Percentiles rank a stretch among this genome's conserved stretches.
Conservation (phyloP, 352 stramenopile species). For the Phytophthora podocarpi region DNA sequence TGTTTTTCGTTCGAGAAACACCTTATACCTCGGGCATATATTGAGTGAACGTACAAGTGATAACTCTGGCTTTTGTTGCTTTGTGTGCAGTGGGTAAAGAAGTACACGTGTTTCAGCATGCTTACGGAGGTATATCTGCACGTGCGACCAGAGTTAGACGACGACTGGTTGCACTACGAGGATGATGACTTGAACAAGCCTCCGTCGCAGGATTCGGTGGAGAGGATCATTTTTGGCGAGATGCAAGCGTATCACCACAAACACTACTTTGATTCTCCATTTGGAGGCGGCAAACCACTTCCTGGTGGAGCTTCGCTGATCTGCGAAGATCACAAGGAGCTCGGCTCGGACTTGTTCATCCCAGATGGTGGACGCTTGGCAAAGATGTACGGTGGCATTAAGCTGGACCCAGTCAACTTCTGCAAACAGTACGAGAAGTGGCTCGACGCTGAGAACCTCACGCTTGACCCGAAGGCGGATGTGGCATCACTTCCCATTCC, state of each 20-base stretch:
- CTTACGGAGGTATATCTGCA: constrained; percentile 82
- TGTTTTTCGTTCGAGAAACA: constrained; percentile 2
- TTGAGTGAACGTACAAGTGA: neutral
- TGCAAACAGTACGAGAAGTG: constrained; percentile 89
- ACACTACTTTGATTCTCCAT: constrained; percentile 76
- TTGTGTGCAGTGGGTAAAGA: constrained; percentile 74
- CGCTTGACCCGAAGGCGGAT: constrained; percentile 36
- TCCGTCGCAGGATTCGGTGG: constrained; percentile 67
- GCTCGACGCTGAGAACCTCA: constrained; percentile 70
- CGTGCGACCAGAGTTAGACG: constrained; percentile 76
- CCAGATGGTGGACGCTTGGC: constrained; percentile 61
- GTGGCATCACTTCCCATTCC: constrained; percentile 57
- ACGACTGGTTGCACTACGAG: constrained; percentile 84
- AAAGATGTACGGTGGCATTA: constrained; percentile 73
- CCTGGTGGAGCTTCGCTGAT: constrained; percentile 53
- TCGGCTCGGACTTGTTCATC: constrained; percentile 59
- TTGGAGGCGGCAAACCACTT: constrained; percentile 52
- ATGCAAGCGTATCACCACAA: constrained; percentile 90
- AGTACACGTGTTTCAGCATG: constrained; percentile 83
- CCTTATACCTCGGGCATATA: neutral
- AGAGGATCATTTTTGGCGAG: constrained; percentile 82
- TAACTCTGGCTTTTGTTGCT: constrained; percentile 4
- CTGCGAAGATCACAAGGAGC: constrained; percentile 66
- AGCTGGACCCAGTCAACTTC: constrained; percentile 71
- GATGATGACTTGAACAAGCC: constrained; percentile 81